Conservation (phyloP, 1,284 basidiomycete genomes). For the Malassezia nana region DNA sequence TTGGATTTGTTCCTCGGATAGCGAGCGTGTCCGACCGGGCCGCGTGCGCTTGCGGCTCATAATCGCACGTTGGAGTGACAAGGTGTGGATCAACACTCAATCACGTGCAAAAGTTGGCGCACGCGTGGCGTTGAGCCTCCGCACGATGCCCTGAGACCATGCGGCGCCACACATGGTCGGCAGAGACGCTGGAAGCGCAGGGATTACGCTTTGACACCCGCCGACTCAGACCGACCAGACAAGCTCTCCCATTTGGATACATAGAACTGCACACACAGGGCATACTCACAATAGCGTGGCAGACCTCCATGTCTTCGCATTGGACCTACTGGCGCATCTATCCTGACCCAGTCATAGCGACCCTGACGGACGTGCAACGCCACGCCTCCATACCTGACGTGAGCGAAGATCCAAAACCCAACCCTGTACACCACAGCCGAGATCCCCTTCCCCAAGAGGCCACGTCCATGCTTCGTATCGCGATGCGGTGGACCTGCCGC, state of each 20-base stretch:
- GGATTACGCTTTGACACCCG: not conserved
- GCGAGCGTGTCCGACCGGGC: not conserved
- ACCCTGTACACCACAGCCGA: not conserved
- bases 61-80: not conserved
- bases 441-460: not conserved
- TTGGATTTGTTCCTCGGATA: constrained; percentile 12
- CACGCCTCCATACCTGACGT: not conserved
- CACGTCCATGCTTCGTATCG: not conserved
- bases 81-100: not conserved
- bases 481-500: constrained; percentile 8
- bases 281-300: not conserved
- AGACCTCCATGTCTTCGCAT: not conserved
- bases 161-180: not conserved
- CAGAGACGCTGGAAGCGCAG: not conserved
- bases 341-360: not conserved
- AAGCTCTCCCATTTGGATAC: not conserved
- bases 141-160: not conserved
- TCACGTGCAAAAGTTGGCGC: not conserved
- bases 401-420: not conserved
- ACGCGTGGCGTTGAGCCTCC: not conserved
- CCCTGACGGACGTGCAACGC: not conserved
- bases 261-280: not conserved
- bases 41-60: constrained; percentile 11
- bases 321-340: not conserved
- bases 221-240: not conserved